A percentile compares a stretch with the other conserved stretches of the same genome.
These are phyloP conservation scores for Aphanocladium album DNA, from an alignment of 2,329 filamentous ascomycete genomes.

Conservation along the genomic window DNA sequence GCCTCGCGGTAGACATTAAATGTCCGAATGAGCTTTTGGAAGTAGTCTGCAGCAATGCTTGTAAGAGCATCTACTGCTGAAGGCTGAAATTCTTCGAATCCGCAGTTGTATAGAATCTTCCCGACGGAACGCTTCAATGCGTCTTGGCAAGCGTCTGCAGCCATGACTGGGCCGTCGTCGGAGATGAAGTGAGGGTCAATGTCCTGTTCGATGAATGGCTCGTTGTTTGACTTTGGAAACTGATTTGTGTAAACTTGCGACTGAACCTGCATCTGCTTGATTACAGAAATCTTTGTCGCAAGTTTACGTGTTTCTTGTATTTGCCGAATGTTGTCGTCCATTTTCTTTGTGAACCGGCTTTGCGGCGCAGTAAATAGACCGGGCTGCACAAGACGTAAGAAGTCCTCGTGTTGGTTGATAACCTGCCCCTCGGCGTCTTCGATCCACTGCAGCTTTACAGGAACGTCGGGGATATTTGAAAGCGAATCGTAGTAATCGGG, in stretches of 20 bases:
- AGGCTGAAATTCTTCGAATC: conserved; percentile 95
- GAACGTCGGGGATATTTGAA: conserved; percentile 79
- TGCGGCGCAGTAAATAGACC: conserved; percentile 72
- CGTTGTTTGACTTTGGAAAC: conserved; percentile 91
- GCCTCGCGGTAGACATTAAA: conserved; percentile 79
- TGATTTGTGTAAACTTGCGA: conserved; percentile 98
- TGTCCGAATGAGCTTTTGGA: conserved; percentile 73
- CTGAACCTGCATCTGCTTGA: conserved; percentile 99
- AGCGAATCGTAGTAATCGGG: conserved; percentile 94
- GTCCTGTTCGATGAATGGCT: conserved; percentile 82
- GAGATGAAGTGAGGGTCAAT: conserved; percentile 84
- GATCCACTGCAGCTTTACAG: conserved; percentile 74
- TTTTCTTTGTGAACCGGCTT: conserved; percentile 68
- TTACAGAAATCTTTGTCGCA: conserved; percentile 92
- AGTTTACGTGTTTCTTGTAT: conserved; percentile 97
- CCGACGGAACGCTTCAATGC: conserved; percentile 86
- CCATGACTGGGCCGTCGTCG: conserved; percentile 84
- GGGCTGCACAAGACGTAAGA: conserved; percentile 68
- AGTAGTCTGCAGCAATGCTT: conserved; percentile 84
- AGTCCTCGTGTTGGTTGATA: conserved; percentile 82
- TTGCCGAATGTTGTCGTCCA: conserved; percentile 87
- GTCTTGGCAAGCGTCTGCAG: conserved; percentile 72
- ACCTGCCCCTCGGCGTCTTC: conserved; percentile 87
- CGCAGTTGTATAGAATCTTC: conserved; percentile 92
- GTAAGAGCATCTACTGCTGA: conserved; percentile 88